A percentile compares a stretch with the other conserved stretches of the same genome.
Evolutionary conservation across 176 grass and related monocot species (phyloP).

Genomic region (Puya raimondii): DNA sequence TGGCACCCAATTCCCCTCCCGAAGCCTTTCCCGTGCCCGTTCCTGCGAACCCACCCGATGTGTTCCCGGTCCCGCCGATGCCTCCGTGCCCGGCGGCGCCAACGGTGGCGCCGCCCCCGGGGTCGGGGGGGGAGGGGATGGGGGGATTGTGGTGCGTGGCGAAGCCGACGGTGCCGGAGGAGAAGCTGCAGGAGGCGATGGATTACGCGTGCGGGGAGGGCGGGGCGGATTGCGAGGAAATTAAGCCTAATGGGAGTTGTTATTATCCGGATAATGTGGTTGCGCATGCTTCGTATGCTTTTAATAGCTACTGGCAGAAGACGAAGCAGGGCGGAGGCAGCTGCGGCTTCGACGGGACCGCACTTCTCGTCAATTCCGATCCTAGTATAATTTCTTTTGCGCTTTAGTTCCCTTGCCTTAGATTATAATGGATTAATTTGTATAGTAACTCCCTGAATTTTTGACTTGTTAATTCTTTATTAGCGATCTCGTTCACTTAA

Average conservation of each 20-base stretch:
- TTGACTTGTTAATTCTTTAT: too few species aligned
- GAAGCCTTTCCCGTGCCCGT: background rate
- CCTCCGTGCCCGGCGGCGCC: slow-evolving; percentile 8
- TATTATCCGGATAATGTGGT: slow-evolving; percentile 27
- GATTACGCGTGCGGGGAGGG: slow-evolving; percentile 35
- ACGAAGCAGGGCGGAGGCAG: slow-evolving; percentile 27
- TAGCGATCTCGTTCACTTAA: too few species aligned
- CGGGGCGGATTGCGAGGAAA: slow-evolving; percentile 30
- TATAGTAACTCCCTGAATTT: too few species aligned
- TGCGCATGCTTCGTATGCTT: slow-evolving; percentile 33
- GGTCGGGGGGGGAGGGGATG: background rate
- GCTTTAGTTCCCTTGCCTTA: background rate
- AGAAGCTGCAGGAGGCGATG: slow-evolving; percentile 41
- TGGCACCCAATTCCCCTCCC: slow-evolving; percentile 18
- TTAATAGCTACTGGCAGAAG: slow-evolving; percentile 44
- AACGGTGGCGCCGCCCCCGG: slow-evolving; percentile 13
- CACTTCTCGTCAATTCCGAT: slow-evolving; percentile 35
- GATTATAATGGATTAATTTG: background rate
- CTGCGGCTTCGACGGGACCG: slow-evolving; percentile 32
- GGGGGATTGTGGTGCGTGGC: slow-evolving; percentile 35
- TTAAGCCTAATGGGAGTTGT: slow-evolving; percentile 24
- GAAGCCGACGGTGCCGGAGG: slow-evolving; percentile 31
- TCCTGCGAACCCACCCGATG: slow-evolving; percentile 17
- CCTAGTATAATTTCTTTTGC: slow-evolving; percentile 24
- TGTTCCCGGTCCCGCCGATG: slow-evolving; percentile 2